phyloP scores from a whole-genome alignment of 768 basidiomycete species.

The Suillus brevipes region DNA sequence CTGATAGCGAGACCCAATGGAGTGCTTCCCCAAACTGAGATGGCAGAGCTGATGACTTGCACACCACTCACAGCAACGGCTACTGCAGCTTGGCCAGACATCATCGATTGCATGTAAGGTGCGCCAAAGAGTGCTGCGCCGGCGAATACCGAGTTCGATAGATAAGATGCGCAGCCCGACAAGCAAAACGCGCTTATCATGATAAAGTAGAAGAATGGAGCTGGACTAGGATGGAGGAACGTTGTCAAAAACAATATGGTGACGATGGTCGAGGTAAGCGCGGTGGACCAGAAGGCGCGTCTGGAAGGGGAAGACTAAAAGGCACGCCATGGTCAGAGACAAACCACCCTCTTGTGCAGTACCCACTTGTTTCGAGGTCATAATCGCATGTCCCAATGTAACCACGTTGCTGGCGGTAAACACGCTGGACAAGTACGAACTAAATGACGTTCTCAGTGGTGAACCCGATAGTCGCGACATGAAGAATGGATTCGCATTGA shows the following conservation, averaged over 20 bases:
- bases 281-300: constrained; percentile 52
- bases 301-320: constrained; percentile 59
- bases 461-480: constrained; percentile 66
- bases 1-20: constrained; percentile 20
- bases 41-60: constrained; percentile 64
- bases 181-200: constrained; percentile 60
- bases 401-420: constrained; percentile 67
- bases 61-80: constrained; percentile 80
- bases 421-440: constrained; percentile 63
- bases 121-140: constrained; percentile 83
- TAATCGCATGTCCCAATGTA: constrained; percentile 74
- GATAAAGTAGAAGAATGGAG: constrained; percentile 64
- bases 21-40: constrained; percentile 53
- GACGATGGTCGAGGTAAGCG: constrained; percentile 53
- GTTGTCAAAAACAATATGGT: constrained; percentile 67
- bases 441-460: constrained; percentile 55
- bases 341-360: constrained; percentile 1
- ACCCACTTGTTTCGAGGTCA: constrained; percentile 65
- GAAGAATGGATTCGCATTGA: constrained; percentile 85
- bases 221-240: constrained; percentile 52
- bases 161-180: constrained; percentile 66
- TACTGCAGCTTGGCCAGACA: constrained; percentile 85
- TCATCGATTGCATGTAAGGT: constrained; percentile 66
- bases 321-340: constrained; percentile 1
- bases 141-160: constrained; percentile 76